A percentile compares a stretch with the other conserved stretches of the same genome.
These are phyloP conservation scores for Kwoniella botswanensis DNA, from an alignment of 768 basidiomycete genomes.

Conservation along the genomic window DNA sequence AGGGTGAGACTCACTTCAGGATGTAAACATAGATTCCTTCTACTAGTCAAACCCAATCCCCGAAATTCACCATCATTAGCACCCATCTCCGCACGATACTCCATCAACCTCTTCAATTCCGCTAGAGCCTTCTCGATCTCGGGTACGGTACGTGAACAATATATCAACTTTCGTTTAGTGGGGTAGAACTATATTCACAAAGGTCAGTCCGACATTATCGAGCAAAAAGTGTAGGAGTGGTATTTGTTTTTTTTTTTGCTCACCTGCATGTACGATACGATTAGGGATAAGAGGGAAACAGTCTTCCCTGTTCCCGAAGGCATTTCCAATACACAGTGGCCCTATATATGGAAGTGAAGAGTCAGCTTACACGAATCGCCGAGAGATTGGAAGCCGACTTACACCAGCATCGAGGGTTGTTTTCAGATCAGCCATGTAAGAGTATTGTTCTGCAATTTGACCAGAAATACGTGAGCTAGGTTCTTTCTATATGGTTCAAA, in stretches of 20 bases:
- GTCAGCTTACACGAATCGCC: background rate
- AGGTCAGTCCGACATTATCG: too few species aligned
- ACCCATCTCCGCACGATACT: constrained; percentile 72
- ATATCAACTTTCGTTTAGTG: constrained; percentile 89
- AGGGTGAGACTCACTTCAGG: constrained; percentile 69
- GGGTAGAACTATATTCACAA: constrained; percentile 74
- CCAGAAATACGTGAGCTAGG: too few species aligned
- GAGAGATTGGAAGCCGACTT: constrained; percentile 33
- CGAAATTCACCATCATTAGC: constrained; percentile 79
- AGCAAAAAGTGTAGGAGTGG: too few species aligned
- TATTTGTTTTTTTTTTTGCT: too few species aligned
- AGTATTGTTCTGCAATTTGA: constrained; percentile 81
- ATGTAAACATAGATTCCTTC: constrained; percentile 95
- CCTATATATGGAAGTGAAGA: constrained; percentile 62
- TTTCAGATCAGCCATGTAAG: constrained; percentile 99
- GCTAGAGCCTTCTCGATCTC: constrained; percentile 98
- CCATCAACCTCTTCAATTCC: constrained; percentile 91
- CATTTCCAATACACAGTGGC: constrained; percentile 99
- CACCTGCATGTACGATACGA: constrained; percentile 98
- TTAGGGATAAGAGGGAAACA: constrained; percentile 89
- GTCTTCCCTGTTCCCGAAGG: constrained; percentile 99
- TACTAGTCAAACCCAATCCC: constrained; percentile 89
- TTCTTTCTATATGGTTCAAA: too few species aligned
- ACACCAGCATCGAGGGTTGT: constrained; percentile 93
- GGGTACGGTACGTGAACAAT: constrained; percentile 98